These are phyloP conservation scores for Magnolia officinalis DNA, from an alignment of 164 flowering plant genomes.

Conservation along the genomic window DNA sequence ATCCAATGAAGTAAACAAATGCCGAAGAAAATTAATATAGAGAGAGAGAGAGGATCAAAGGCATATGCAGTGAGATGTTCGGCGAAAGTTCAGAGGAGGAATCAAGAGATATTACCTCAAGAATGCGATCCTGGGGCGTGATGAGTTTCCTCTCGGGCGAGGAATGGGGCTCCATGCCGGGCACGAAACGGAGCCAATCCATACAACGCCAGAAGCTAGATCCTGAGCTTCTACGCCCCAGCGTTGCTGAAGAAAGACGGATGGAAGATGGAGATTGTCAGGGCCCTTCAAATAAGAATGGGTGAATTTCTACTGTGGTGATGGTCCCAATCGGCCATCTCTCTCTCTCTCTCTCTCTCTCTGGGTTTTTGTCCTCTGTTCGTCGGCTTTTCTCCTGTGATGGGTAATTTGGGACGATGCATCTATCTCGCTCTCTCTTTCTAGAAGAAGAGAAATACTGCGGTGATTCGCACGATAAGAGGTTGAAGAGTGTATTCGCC, in stretches of 20 bases:
- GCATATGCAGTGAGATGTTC: no score
- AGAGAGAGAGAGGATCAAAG: background rate
- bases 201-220: slow-evolving; percentile 37
- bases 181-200: slow-evolving; percentile 42
- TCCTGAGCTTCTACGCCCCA: slow-evolving; percentile 45
- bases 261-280: background rate
- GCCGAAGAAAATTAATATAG: background rate
- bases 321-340: background rate
- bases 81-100: no score
- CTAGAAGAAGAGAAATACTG: no score
- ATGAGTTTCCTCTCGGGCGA: background rate
- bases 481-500: no score
- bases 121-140: slow-evolving; percentile 16
- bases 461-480: no score
- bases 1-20: background rate
- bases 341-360: no score
- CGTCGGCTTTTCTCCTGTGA: no score
- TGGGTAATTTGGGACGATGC: no score
- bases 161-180: slow-evolving; percentile 29
- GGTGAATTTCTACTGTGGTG: background rate
- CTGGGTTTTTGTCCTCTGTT: no score
- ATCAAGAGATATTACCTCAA: background rate
- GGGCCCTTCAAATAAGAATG: background rate
- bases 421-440: no score
- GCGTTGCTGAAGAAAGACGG: slow-evolving; percentile 13